Evolutionary conservation across 2,329 filamentous ascomycete genomes (phyloP).

Genomic region (Trichoderma sp.): DNA sequence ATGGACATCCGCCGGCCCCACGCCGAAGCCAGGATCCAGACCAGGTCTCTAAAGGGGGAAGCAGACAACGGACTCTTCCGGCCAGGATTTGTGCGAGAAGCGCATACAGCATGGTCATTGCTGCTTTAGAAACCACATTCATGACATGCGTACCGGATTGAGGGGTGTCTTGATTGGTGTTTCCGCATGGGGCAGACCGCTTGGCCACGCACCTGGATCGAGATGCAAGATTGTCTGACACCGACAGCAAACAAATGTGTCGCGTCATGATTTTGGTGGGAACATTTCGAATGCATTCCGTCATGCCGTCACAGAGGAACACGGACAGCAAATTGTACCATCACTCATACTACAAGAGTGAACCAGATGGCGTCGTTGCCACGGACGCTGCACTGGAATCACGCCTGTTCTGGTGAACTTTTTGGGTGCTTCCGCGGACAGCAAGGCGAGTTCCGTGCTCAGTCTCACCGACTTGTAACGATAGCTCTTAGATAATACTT

Average conservation of each 20-base stretch:
- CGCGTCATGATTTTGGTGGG: background rate
- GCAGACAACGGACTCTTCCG: slow-evolving; percentile 5
- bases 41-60: slow-evolving; percentile 1
- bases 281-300: background rate
- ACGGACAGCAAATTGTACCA: background rate
- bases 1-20: slow-evolving; percentile 24
- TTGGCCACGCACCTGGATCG: background rate
- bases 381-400: no score
- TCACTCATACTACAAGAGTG: background rate
- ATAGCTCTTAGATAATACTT: slow-evolving; percentile 20
- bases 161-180: background rate
- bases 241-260: background rate
- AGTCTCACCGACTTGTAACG: slow-evolving; percentile 1
- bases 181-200: background rate
- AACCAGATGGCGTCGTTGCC: no score
- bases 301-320: background rate
- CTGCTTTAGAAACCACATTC: slow-evolving; percentile 3
- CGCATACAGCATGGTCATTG: background rate
- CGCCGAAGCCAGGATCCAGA: slow-evolving; percentile 19
- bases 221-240: background rate
- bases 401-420: no score
- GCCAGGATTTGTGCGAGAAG: slow-evolving; percentile 12
- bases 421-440: background rate
- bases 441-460: background rate
- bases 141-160: background rate